Evolutionary conservation across 208 protist species (phyloP), one percentile per base, ranked within the genome.

Genomic region (Wallacemonas sp.): DNA sequence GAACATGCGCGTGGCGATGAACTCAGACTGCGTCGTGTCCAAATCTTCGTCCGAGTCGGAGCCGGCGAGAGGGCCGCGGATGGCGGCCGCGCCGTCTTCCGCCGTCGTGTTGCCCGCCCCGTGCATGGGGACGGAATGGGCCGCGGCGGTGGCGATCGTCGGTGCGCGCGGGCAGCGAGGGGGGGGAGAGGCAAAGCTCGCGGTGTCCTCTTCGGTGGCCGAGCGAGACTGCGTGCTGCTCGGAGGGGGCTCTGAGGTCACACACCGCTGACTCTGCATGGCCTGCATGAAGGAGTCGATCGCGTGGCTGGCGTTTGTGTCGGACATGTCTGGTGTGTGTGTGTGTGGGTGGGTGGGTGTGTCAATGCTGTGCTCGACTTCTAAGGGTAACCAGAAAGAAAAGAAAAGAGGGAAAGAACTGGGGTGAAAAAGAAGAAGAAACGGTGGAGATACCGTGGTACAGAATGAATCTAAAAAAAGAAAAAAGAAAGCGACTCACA

Each of bases 401-500:
- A n/a, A n/a, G n/a, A n/a, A 8, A 50, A 50, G 22, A 50, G 44
- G 44, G 0, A 25, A 16, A 50, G 44, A 50, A 16, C 8, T 18
- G 44, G 5, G 12, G 5, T 12, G 22, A 50, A 25, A 26, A 50
- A 50, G 22, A 50, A 22, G 44, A 25, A 50, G 44, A 7, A 41
- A 41, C 14, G 36, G 36, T 41, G 14, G 7, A 16, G 36, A 41
- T 41, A 41, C 48, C 48, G 48, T 7, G 10, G 33, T 41, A 45
- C n/a, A 67, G 61, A 41, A 14, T 67, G 26, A 67, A 67, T 55
- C 14, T 33, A 12, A 57, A 44, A 57, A 70, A 36, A 12, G 3
- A 69, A 49, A 12, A 44, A 66, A 61, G 63, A 63, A 54, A 57
- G 65, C 45, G 69, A 72, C 16, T 41, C 29, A 57, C 22, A 49